Conservation (phyloP, 495 filamentous ascomycete genomes). For the Xylaria sp. region DNA sequence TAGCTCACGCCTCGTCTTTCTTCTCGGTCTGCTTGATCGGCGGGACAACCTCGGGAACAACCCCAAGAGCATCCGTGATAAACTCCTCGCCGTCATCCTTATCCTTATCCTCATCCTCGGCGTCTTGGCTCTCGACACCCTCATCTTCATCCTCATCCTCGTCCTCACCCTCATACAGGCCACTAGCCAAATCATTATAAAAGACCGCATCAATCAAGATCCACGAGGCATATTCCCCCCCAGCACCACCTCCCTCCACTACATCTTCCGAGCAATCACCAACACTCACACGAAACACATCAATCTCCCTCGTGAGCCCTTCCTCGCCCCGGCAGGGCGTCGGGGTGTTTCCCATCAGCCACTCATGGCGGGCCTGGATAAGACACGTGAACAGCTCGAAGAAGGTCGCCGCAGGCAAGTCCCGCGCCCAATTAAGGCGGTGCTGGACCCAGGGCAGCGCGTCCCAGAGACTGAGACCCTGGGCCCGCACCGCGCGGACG, state of each 20-base stretch:
- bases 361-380: neutral
- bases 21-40: neutral
- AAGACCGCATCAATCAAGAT: neutral
- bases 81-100: neutral
- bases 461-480: neutral
- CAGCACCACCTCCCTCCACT: neutral
- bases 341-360: neutral
- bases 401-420: neutral
- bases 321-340: neutral
- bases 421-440: neutral
- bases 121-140: neutral
- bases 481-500: neutral
- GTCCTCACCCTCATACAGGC: neutral
- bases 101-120: neutral
- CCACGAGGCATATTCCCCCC: neutral
- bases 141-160: neutral
- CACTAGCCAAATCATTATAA: neutral
- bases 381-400: slow-evolving; percentile 10
- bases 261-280: neutral
- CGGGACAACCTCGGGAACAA: neutral
- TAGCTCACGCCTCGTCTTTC: neutral
- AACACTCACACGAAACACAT: neutral
- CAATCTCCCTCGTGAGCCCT: neutral
- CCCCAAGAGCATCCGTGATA: neutral
- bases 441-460: neutral